Percentiles rank a stretch among this genome's conserved stretches.
Conservation (phyloP, 2,329 filamentous ascomycete species). For the Tetracladium maxilliforme region DNA sequence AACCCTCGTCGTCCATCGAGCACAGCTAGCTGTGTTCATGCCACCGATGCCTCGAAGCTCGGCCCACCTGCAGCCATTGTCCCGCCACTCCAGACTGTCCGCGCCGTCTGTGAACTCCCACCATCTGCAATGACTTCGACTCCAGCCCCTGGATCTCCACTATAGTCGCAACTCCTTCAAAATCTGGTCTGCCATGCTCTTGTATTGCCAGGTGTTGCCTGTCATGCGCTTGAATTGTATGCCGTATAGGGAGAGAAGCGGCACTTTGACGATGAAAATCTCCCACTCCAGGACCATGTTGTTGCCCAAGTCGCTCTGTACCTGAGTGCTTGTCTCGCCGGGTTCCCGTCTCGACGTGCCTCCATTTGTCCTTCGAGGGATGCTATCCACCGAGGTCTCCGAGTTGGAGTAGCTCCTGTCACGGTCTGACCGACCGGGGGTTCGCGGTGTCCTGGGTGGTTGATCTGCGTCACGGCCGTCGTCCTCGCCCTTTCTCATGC, state of each 20-base stretch:
- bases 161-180: slow-evolving; percentile 72
- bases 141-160: no score
- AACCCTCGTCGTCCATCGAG: no score
- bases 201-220: slow-evolving; percentile 96
- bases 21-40: no score
- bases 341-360: slow-evolving; percentile 42
- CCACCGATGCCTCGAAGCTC: no score
- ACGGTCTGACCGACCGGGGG: slow-evolving; percentile 24
- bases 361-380: slow-evolving; percentile 36
- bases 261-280: slow-evolving; percentile 95
- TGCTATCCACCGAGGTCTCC: slow-evolving; percentile 70
- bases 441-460: slow-evolving; percentile 31
- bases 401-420: slow-evolving; percentile 74
- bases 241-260: slow-evolving; percentile 79
- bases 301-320: slow-evolving; percentile 76
- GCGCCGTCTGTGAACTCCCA: no score
- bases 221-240: slow-evolving; percentile 97
- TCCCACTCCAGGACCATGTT: slow-evolving; percentile 83
- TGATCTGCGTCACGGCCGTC: slow-evolving; percentile 49
- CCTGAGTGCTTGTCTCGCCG: slow-evolving; percentile 82
- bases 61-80: no score
- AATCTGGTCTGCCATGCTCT: slow-evolving; percentile 95
- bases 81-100: neutral
- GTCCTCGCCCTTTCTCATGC: slow-evolving; percentile 44
- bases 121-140: no score